Evolutionary conservation across 257 asterid genomes (phyloP).

Genomic region (Capsicum rhomboideum): DNA sequence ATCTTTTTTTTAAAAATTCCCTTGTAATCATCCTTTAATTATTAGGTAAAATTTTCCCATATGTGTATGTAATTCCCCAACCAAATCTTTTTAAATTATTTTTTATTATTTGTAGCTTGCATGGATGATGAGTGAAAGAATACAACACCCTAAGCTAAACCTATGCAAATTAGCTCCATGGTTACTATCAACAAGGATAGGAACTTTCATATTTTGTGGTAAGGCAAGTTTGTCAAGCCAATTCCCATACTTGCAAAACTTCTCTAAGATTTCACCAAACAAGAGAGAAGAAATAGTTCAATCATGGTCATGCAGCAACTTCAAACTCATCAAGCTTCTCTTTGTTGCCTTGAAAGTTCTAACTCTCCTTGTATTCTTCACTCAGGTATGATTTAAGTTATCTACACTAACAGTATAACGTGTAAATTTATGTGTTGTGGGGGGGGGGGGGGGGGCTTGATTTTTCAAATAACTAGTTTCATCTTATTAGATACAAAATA

Average conservation of each 20-base stretch:
- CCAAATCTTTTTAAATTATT: neutral
- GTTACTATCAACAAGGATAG: constrained; percentile 54
- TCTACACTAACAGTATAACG: fast-evolving
- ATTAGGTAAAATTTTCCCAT: neutral
- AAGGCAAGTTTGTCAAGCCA: constrained; percentile 32
- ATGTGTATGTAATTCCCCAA: neutral
- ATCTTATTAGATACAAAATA: too few relatives aligned
- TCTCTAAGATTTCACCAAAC: constrained; percentile 27
- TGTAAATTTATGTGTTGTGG: neutral
- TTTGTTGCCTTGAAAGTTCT: constrained; percentile 35
- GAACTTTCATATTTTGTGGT: constrained; percentile 58
- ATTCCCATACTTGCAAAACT: constrained; percentile 52
- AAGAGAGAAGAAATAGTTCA: constrained; percentile 36
- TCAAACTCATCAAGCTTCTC: constrained; percentile 35
- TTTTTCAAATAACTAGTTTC: too few relatives aligned
- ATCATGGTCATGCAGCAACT: constrained; percentile 49
- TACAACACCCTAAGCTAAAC: constrained; percentile 23
- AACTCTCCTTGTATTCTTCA: constrained; percentile 42
- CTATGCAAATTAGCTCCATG: constrained; percentile 29
- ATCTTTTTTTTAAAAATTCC: neutral
- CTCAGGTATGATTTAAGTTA: constrained; percentile 39
- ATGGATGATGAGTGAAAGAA: constrained; percentile 22
- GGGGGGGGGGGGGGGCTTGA: neutral
- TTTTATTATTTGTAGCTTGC: constrained; percentile 23
- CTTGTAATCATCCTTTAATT: neutral